These are phyloP conservation scores for Chlorella sp. DNA, from an alignment of 139 green algal genomes.

Conservation along the genomic window DNA sequence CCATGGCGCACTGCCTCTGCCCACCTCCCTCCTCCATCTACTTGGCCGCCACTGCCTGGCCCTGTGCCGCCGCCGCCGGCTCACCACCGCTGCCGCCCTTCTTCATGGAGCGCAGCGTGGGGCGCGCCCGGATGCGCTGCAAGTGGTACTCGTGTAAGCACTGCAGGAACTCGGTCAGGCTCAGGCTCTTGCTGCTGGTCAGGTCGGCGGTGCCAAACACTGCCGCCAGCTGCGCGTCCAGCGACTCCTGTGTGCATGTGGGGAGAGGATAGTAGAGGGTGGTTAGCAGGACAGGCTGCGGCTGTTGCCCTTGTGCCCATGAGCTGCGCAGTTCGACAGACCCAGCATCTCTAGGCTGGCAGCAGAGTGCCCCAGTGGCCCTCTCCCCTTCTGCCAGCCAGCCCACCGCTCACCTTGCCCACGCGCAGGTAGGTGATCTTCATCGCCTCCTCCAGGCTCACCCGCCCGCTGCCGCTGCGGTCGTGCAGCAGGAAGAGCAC, in stretches of 20 bases:
- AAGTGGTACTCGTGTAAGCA: conserved; percentile 80
- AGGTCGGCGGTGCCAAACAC: conserved; percentile 94
- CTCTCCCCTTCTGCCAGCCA: neutral
- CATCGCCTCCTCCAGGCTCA: conserved; percentile 85
- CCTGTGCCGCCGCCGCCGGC: neutral
- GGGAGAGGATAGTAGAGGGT: neutral
- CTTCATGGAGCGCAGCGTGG: conserved; percentile 26
- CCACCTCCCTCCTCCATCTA: neutral
- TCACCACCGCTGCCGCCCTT: neutral
- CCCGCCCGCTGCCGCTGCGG: conserved; percentile 50
- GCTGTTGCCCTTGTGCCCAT: too few relatives aligned
- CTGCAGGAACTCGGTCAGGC: conserved; percentile 90
- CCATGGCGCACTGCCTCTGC: too few relatives aligned
- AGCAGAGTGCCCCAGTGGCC: too few relatives aligned
- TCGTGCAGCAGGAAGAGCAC: conserved; percentile 97
- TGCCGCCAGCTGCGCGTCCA: conserved; percentile 90
- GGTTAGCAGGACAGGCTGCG: neutral
- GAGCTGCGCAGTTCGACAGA: too few relatives aligned
- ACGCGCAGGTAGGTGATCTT: conserved; percentile 95
- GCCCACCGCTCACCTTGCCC: conserved; percentile 51
- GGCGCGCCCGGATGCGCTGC: conserved; percentile 68
- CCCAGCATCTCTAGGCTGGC: neutral
- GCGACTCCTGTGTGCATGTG: conserved; percentile 37
- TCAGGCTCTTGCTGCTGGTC: conserved; percentile 88
- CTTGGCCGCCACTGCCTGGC: conserved; percentile 4